These are phyloP conservation scores for Tricholoma flavovirens DNA, from an alignment of 768 basidiomycete species.

Conservation along the genomic window DNA sequence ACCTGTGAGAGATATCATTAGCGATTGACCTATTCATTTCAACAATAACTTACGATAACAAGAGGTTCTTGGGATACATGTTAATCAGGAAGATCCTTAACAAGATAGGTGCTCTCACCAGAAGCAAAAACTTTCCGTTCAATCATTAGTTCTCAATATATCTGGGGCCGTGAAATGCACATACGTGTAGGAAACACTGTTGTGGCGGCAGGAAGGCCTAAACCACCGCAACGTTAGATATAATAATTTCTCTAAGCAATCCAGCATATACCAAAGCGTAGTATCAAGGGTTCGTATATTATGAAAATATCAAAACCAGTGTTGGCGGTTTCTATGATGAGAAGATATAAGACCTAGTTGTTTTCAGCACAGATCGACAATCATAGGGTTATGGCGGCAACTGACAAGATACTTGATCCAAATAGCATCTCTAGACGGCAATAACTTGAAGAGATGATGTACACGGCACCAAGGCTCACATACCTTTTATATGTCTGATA, in stretches of 20 bases:
- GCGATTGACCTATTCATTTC: background rate
- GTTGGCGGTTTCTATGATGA: slow-evolving; percentile 32
- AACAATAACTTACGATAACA: background rate
- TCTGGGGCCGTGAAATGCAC: background rate
- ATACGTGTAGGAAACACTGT: slow-evolving; percentile 23
- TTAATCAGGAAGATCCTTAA: background rate
- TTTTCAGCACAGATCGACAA: background rate
- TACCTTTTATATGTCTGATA: slow-evolving; percentile 30
- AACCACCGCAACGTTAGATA: background rate
- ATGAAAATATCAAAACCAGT: slow-evolving; percentile 30
- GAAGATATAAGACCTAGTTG: slow-evolving; percentile 26
- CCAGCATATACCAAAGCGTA: slow-evolving; percentile 26
- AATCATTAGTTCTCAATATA: background rate
- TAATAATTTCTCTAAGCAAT: background rate
- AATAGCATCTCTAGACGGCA: background rate
- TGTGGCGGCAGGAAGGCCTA: slow-evolving; percentile 11
- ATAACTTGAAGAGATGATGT: background rate
- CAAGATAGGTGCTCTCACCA: slow-evolving; percentile 15
- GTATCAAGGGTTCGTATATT: slow-evolving; percentile 34
- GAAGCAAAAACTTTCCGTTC: slow-evolving; percentile 21
- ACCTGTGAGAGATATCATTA: slow-evolving; percentile 19
- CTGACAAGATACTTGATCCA: slow-evolving; percentile 22
- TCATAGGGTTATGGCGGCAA: background rate
- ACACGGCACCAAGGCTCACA: background rate
- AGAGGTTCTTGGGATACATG: background rate